Percentiles rank a stretch among this genome's conserved stretches.
phyloP scores from a whole-genome alignment of 768 basidiomycete species.

The Sporobolomyces phaffii region DNA sequence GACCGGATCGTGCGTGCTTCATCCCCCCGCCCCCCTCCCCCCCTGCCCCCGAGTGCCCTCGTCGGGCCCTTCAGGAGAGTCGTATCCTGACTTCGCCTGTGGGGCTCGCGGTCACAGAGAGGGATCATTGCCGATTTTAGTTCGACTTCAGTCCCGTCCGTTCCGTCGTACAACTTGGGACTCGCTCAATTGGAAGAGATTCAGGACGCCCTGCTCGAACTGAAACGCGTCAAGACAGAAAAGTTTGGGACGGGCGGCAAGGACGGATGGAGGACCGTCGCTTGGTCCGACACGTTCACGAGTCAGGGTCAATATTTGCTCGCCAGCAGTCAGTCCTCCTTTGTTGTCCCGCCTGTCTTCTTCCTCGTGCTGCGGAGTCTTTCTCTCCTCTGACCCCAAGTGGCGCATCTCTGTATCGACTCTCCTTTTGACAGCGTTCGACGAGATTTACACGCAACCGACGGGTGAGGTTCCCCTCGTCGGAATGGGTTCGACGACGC shows the following conservation, averaged over 20 bases:
- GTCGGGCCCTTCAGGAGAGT: not conserved
- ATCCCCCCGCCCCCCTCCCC: not conserved
- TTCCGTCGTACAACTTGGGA: conserved; percentile 38
- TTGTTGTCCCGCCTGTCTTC: not conserved
- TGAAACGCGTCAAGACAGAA: conserved; percentile 37
- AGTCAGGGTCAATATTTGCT: conserved; percentile 42
- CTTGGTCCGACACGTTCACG: conserved; percentile 41
- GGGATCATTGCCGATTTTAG: conserved; percentile 44
- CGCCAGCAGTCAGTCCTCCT: conserved; percentile 32
- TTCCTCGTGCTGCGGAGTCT: not conserved
- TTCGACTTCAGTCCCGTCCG: conserved; percentile 25
- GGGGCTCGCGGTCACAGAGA: conserved; percentile 33
- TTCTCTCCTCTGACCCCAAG: not conserved
- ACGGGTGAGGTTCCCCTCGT: conserved; percentile 41
- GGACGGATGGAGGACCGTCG: conserved; percentile 37
- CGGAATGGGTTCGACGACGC: conserved; percentile 38
- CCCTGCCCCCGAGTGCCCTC: not conserved
- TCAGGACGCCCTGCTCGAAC: conserved; percentile 39
- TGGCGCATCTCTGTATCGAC: not conserved
- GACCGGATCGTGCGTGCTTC: conserved; percentile 36
- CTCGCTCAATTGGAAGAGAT: conserved; percentile 43
- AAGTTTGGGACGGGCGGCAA: conserved; percentile 23
- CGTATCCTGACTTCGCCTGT: no score
- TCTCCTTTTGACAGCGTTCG: no score
- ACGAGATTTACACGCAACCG: conserved; percentile 42